Conservation (phyloP, 768 basidiomycete species). For the Tricholoma terreum region DNA sequence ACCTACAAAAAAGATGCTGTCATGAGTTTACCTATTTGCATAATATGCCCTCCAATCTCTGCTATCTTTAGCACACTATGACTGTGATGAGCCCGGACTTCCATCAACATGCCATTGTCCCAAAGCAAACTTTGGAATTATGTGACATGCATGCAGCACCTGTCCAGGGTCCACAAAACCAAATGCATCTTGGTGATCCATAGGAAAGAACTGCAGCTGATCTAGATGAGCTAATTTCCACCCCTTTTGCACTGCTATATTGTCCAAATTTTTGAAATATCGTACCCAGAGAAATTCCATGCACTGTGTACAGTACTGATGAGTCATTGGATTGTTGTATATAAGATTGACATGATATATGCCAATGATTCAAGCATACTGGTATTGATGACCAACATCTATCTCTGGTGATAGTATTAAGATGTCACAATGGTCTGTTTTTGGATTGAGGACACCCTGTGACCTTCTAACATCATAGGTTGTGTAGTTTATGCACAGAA, state of each 20-base stretch:
- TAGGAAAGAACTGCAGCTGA: conserved; percentile 19
- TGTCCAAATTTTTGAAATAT: conserved; percentile 13
- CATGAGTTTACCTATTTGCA: neutral
- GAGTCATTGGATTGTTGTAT: neutral
- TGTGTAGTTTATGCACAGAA: conserved; percentile 36
- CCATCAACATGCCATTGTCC: neutral
- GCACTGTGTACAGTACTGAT: neutral
- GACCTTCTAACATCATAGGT: conserved; percentile 39
- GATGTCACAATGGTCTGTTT: conserved; percentile 30
- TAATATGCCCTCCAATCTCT: neutral
- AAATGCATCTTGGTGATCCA: conserved; percentile 22
- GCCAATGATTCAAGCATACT: conserved; percentile 32
- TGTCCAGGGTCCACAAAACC: conserved; percentile 34
- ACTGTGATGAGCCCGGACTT: neutral
- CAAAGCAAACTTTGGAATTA: conserved; percentile 30
- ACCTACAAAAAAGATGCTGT: too few relatives aligned
- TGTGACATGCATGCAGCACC: conserved; percentile 27
- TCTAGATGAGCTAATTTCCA: conserved; percentile 10
- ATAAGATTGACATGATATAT: conserved; percentile 17
- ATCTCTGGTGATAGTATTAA: conserved; percentile 27
- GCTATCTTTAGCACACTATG: neutral
- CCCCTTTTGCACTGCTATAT: conserved; percentile 4
- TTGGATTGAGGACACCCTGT: conserved; percentile 41
- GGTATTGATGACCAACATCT: conserved; percentile 23
- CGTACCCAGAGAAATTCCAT: conserved; percentile 26